Evolutionary conservation across 2,329 filamentous ascomycete species (phyloP).

Genomic region (Colletotrichum tabaci): DNA sequence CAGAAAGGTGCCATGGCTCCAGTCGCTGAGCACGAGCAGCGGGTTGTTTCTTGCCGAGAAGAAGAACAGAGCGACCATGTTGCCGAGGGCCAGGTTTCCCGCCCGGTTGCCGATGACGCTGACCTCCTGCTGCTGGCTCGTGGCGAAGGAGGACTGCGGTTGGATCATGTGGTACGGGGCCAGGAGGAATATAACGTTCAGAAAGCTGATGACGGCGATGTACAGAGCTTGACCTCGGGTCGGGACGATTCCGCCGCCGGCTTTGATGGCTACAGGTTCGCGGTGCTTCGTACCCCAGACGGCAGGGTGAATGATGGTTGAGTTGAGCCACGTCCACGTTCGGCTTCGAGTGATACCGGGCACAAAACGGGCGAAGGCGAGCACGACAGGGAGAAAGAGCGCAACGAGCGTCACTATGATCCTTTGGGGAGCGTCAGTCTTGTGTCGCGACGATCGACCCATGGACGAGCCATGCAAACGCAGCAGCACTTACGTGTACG

Average conservation of each 20-base stretch:
- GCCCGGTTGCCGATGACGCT: slow-evolving; percentile 51
- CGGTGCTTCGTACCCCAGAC: not conserved
- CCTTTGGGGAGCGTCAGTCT: not conserved
- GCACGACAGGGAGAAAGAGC: slow-evolving; percentile 46
- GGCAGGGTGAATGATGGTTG: not conserved
- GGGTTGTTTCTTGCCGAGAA: slow-evolving; percentile 59
- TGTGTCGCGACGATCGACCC: not conserved
- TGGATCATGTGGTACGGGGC: slow-evolving; percentile 44
- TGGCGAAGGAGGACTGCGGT: slow-evolving; percentile 45
- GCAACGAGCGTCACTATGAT: slow-evolving; percentile 46
- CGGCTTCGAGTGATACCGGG: slow-evolving; percentile 31
- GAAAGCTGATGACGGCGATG: slow-evolving; percentile 50
- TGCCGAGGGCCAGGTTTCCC: slow-evolving; percentile 52
- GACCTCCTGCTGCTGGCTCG: slow-evolving; percentile 44
- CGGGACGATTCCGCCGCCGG: slow-evolving; percentile 54
- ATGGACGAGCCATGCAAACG: not conserved
- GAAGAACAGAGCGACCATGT: slow-evolving; percentile 53
- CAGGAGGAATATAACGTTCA: slow-evolving; percentile 50
- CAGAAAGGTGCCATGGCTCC: slow-evolving; percentile 59
- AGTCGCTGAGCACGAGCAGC: slow-evolving; percentile 58
- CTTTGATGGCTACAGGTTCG: slow-evolving; percentile 49
- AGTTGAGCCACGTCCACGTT: not conserved
- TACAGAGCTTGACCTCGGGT: slow-evolving; percentile 54
- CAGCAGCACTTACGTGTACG: slow-evolving; percentile 25
- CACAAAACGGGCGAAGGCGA: slow-evolving; percentile 50